These are phyloP conservation scores for Ophiostoma triangulosporum DNA, from an alignment of 2,329 filamentous ascomycete genomes.

Conservation along the genomic window DNA sequence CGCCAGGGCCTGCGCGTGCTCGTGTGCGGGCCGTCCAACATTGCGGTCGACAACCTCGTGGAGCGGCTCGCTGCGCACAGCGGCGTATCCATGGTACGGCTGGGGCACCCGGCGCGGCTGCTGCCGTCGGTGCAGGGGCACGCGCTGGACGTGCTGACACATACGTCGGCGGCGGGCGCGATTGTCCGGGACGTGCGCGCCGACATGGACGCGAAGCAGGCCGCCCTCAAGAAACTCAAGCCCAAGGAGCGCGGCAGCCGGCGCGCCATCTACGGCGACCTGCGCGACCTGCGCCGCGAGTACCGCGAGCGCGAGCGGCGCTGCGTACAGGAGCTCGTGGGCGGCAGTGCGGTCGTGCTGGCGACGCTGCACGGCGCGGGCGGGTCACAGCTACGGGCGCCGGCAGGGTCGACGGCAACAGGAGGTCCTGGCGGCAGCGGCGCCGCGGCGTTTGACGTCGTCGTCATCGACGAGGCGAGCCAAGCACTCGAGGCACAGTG, in stretches of 20 bases:
- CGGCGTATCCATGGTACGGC: constrained; percentile 72
- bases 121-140: constrained; percentile 79
- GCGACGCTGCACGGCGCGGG: constrained; percentile 89
- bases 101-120: constrained; percentile 85
- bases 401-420: neutral
- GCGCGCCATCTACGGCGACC: constrained; percentile 67
- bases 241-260: constrained; percentile 39
- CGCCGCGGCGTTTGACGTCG: constrained; percentile 74
- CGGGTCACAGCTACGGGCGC: constrained; percentile 56
- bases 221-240: constrained; percentile 64
- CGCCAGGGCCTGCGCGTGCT: constrained; percentile 60
- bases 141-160: constrained; percentile 80
- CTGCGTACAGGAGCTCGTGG: constrained; percentile 65
- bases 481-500: constrained; percentile 94
- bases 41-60: constrained; percentile 96
- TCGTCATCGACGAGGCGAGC: constrained; percentile 91
- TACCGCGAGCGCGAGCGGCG: constrained; percentile 72
- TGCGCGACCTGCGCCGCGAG: constrained; percentile 77
- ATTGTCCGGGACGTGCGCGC: constrained; percentile 82
- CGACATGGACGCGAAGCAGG: constrained; percentile 88
- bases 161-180: constrained; percentile 75
- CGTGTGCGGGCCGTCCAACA: constrained; percentile 94
- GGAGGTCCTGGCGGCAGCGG: neutral
- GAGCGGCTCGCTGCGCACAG: constrained; percentile 78
- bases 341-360: constrained; percentile 72